Conservation (phyloP, 345 rosid genomes). For the Syzygium grande region DNA sequence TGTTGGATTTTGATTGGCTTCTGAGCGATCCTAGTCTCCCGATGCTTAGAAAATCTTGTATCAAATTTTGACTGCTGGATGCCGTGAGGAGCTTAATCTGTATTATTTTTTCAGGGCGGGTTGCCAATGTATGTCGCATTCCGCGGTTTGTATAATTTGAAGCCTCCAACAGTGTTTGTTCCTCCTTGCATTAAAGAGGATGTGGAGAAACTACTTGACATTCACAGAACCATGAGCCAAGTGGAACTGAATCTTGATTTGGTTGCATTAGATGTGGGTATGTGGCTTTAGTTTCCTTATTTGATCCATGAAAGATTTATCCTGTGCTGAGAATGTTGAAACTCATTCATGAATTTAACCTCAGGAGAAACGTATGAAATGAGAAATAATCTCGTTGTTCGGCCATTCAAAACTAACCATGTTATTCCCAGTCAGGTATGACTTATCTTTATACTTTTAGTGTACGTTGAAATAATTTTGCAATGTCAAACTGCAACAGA, state of each 20-base stretch:
- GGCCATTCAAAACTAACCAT: conserved; percentile 82
- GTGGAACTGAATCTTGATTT: conserved; percentile 72
- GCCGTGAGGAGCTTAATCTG: not conserved
- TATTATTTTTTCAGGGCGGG: conserved; percentile 48
- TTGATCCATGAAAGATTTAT: not conserved
- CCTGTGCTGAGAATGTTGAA: not conserved
- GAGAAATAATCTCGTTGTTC: conserved; percentile 73
- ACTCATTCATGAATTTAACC: not conserved
- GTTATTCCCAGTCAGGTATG: conserved; percentile 90
- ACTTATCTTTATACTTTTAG: not conserved
- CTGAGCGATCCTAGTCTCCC: not conserved
- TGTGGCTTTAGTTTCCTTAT: conserved; percentile 3
- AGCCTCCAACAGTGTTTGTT: conserved; percentile 82
- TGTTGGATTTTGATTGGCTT: not conserved
- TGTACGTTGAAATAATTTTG: not conserved
- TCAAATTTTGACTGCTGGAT: not conserved
- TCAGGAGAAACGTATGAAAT: conserved; percentile 92
- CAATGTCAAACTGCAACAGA: not conserved
- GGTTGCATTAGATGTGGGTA: conserved; percentile 78
- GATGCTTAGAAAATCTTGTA: not conserved
- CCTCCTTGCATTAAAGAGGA: conserved; percentile 79
- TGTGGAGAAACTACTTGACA: conserved; percentile 77
- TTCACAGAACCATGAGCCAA: conserved; percentile 77
- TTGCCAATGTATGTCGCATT: conserved; percentile 87
- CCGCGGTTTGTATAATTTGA: conserved; percentile 79